Conservation (phyloP, 192 early-diverging fungal genomes). For the Umbelopsis ramanniana region DNA sequence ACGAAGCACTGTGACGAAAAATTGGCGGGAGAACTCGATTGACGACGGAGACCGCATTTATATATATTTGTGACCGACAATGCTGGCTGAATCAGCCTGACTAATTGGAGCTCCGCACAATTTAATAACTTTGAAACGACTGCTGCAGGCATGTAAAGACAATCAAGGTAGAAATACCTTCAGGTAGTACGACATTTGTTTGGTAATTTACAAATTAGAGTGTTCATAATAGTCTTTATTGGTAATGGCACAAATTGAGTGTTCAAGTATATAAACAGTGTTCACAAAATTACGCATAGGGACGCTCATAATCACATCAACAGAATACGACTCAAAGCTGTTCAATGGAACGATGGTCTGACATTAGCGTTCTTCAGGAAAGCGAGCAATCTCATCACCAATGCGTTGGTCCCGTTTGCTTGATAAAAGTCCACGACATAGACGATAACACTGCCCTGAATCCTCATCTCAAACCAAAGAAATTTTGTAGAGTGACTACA, state of each 20-base stretch:
- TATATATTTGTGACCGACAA: not conserved
- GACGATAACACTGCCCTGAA: not conserved
- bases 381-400: not conserved
- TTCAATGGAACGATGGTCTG: not conserved
- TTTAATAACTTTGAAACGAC: too few species aligned
- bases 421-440: not conserved
- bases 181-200: too few species aligned
- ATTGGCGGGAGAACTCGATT: not conserved
- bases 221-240: not conserved
- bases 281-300: not conserved
- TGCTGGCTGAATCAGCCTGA: not conserved
- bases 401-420: not conserved
- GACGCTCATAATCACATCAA: slow-evolving; percentile 4
- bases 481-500: not conserved
- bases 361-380: not conserved
- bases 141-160: too few species aligned
- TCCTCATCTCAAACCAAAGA: not conserved
- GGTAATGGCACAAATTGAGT: not conserved
- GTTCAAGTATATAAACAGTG: not conserved
- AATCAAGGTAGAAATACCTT: too few species aligned
- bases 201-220: too few species aligned
- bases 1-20: not conserved
- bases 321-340: not conserved
- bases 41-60: not conserved
- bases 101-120: too few species aligned